These are phyloP conservation scores for Sphagnum fallax DNA, from an alignment of 228 moss, liverwort and hornwort species.

Conservation along the genomic window DNA sequence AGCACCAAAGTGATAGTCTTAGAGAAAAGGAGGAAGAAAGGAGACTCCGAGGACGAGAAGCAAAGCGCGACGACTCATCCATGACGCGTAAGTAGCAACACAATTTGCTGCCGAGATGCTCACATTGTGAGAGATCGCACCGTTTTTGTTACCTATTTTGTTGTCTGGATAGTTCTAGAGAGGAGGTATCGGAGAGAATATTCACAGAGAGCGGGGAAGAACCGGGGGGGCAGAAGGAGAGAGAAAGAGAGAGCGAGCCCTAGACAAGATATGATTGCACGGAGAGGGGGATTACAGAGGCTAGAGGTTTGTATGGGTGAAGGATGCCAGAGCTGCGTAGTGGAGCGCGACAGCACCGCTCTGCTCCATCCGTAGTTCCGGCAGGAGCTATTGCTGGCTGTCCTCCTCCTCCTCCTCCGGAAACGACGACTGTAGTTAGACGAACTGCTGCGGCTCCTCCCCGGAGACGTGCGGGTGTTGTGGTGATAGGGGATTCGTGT, in stretches of 20 bases:
- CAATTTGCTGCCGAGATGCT: too few relatives aligned
- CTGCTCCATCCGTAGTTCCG: slow-evolving; percentile 53
- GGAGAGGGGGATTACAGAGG: slow-evolving; percentile 55
- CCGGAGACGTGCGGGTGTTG: slow-evolving; percentile 30
- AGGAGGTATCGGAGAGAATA: neutral
- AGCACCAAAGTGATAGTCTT: too few relatives aligned
- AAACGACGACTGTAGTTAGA: slow-evolving; percentile 43
- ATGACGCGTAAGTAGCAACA: too few relatives aligned
- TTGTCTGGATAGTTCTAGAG: neutral
- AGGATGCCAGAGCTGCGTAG: slow-evolving; percentile 99
- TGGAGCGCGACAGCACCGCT: slow-evolving; percentile 99
- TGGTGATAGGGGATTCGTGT: slow-evolving; percentile 24
- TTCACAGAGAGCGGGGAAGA: neutral
- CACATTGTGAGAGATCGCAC: too few relatives aligned
- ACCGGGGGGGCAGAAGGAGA: neutral
- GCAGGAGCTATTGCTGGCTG: slow-evolving; percentile 27
- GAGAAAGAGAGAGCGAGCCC: slow-evolving; percentile 17
- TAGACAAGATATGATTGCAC: slow-evolving; percentile 77
- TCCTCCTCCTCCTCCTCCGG: slow-evolving; percentile 36
- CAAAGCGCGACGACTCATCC: too few relatives aligned
- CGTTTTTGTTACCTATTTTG: too few relatives aligned
- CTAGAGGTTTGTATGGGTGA: slow-evolving; percentile 99
- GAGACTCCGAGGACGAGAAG: too few relatives aligned
- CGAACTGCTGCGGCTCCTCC: slow-evolving; percentile 50
- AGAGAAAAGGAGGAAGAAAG: too few relatives aligned